phyloP scores from a whole-genome alignment of 2,329 filamentous ascomycete species.

The Neophaeococcomyces mojaviensis region DNA sequence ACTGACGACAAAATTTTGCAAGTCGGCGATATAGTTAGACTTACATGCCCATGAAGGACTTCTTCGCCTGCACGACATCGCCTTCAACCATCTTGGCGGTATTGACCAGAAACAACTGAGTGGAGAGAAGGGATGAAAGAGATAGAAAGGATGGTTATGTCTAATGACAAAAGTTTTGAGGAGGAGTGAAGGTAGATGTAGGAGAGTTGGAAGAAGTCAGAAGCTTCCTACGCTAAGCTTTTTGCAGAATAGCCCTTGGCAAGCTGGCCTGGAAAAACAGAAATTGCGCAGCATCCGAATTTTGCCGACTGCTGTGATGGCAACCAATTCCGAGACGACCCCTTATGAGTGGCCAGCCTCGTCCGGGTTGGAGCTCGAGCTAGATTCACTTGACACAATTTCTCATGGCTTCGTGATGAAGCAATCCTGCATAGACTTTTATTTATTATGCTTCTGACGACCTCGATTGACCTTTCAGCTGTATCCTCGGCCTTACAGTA shows the following conservation, averaged over 20 bases:
- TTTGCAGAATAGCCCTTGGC: background rate
- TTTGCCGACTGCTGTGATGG: slow-evolving; percentile 4
- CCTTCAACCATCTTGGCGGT: slow-evolving; percentile 30
- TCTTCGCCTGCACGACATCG: slow-evolving; percentile 44
- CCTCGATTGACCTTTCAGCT: too few relatives aligned
- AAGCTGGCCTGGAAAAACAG: background rate
- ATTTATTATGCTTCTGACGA: too few relatives aligned
- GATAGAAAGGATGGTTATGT: slow-evolving; percentile 6
- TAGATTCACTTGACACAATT: too few relatives aligned
- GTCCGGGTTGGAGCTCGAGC: too few relatives aligned
- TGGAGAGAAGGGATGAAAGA: slow-evolving; percentile 8
- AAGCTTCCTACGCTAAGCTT: slow-evolving; percentile 6
- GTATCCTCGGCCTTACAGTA: too few relatives aligned
- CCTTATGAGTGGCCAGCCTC: too few relatives aligned
- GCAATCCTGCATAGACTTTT: too few relatives aligned
- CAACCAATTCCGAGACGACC: background rate
- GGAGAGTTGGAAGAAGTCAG: slow-evolving; percentile 2
- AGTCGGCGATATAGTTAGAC: background rate
- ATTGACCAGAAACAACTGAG: slow-evolving; percentile 3
- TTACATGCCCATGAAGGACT: slow-evolving; percentile 44
- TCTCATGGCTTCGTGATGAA: too few relatives aligned
- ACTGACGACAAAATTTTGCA: background rate
- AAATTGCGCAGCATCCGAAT: background rate
- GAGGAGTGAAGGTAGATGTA: slow-evolving; percentile 8
- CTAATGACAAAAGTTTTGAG: slow-evolving; percentile 8